Conservation (phyloP, 345 rosid species). For the Passiflora organensis region DNA sequence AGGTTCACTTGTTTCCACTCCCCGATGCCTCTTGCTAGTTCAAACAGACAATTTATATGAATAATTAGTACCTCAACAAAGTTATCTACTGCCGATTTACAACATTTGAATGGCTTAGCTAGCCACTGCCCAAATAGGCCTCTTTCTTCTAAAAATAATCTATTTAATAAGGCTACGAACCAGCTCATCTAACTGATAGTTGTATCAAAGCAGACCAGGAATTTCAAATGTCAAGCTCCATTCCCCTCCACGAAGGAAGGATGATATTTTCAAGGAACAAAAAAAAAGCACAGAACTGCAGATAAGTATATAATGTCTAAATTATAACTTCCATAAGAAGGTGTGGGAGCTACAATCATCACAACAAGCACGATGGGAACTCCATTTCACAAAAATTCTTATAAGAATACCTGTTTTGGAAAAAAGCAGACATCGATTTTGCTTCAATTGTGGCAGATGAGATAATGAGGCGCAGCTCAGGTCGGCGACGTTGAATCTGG, state of each 20-base stretch:
- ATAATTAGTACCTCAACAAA: not conserved
- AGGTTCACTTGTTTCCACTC: slow-evolving; percentile 36
- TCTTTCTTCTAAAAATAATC: too few relatives aligned
- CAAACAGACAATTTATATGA: slow-evolving; percentile 16
- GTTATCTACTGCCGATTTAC: not conserved
- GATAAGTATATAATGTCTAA: not conserved
- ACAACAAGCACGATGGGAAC: slow-evolving; percentile 3
- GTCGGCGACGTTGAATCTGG: slow-evolving; percentile 82
- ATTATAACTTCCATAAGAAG: not conserved
- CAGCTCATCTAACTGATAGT: too few relatives aligned
- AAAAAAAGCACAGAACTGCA: too few relatives aligned
- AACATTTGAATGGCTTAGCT: not conserved
- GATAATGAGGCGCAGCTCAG: slow-evolving; percentile 83
- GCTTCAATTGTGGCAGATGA: slow-evolving; percentile 98
- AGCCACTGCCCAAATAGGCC: too few relatives aligned
- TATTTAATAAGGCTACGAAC: too few relatives aligned
- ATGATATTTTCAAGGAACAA: too few relatives aligned
- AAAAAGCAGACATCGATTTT: slow-evolving; percentile 76
- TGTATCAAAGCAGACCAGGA: too few relatives aligned
- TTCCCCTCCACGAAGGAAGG: too few relatives aligned
- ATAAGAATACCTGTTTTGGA: slow-evolving; percentile 55
- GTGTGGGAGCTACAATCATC: not conserved
- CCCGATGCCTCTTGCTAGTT: slow-evolving; percentile 50
- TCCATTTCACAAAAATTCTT: not conserved
- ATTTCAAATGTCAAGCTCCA: too few relatives aligned